These are phyloP conservation scores for Lachnellula willkommii DNA, from an alignment of 2,329 filamentous ascomycete genomes.

Conservation along the genomic window DNA sequence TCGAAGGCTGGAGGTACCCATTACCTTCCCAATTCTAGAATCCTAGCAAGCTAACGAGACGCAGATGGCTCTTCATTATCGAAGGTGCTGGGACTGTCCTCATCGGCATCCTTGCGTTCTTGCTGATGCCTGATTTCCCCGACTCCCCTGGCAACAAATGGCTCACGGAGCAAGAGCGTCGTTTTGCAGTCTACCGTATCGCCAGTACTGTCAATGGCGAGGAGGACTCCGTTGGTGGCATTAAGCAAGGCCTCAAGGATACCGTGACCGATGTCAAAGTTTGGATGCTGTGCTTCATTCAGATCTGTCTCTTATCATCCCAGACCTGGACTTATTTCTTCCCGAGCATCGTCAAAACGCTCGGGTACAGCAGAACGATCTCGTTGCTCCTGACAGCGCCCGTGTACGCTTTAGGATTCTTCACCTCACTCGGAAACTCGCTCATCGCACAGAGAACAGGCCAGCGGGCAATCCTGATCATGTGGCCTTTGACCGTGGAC, in stretches of 20 bases:
- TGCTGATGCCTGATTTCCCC: constrained; percentile 49
- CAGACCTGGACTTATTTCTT: constrained; percentile 63
- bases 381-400: constrained; percentile 54
- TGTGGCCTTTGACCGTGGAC: constrained; percentile 46
- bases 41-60: no score
- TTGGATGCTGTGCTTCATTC: constrained; percentile 50
- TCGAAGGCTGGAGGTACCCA: constrained; percentile 39
- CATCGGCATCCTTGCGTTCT: constrained; percentile 19
- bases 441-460: constrained; percentile 48
- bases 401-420: constrained; percentile 52
- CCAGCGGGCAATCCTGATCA: constrained; percentile 54
- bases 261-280: constrained; percentile 43
- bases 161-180: constrained; percentile 46
- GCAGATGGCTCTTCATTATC: constrained; percentile 46
- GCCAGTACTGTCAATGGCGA: constrained; percentile 44
- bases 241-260: constrained; percentile 43
- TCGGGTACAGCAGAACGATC: constrained; percentile 50
- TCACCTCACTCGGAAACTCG: constrained; percentile 49
- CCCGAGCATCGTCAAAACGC: constrained; percentile 56
- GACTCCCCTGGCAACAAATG: constrained; percentile 39
- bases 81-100: constrained; percentile 41
- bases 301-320: constrained; percentile 46
- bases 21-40: not conserved
- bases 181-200: constrained; percentile 48
- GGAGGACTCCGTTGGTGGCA: constrained; percentile 36